Conservation (phyloP, 1,139 yeast species). For the Zygoascus sp. region DNA sequence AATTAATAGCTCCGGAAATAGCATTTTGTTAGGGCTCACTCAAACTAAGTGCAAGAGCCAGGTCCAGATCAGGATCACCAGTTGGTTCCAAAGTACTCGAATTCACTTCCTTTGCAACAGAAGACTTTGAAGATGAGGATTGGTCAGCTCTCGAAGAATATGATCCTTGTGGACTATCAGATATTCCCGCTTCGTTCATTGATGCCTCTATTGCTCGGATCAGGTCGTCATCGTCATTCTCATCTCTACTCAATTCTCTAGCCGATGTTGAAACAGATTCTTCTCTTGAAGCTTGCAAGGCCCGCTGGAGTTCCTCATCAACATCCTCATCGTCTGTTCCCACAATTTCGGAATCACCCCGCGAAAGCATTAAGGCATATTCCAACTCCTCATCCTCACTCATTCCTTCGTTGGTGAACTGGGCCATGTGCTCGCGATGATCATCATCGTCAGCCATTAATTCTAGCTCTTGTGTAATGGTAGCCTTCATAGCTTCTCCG, state of each 20-base stretch:
- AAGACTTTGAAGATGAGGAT: neutral
- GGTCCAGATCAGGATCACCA: constrained; percentile 17
- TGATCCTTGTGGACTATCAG: neutral
- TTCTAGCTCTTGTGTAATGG: constrained; percentile 25
- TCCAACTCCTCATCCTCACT: constrained; percentile 43
- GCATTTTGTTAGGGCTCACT: constrained; percentile 15
- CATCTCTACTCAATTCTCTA: neutral
- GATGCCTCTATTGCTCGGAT: constrained; percentile 20
- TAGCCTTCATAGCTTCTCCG: constrained; percentile 9
- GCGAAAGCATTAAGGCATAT: constrained; percentile 39
- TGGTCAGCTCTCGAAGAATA: neutral
- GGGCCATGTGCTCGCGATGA: constrained; percentile 29
- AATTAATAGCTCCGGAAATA: no score
- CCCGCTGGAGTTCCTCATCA: constrained; percentile 26
- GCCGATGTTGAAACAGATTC: constrained; percentile 8
- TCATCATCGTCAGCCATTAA: constrained; percentile 36
- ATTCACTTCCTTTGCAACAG: neutral
- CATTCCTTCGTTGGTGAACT: constrained; percentile 35
- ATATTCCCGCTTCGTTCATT: constrained; percentile 11
- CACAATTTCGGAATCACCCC: constrained; percentile 16
- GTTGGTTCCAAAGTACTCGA: neutral
- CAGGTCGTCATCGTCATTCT: constrained; percentile 8
- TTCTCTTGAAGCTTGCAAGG: constrained; percentile 23
- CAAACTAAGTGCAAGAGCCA: constrained; percentile 18
- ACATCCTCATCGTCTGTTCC: constrained; percentile 30